Percentiles rank a stretch among this genome's conserved stretches.
Evolutionary conservation across 371 early-diverging fungal genomes (phyloP).

Genomic region (Mortierella sp.): DNA sequence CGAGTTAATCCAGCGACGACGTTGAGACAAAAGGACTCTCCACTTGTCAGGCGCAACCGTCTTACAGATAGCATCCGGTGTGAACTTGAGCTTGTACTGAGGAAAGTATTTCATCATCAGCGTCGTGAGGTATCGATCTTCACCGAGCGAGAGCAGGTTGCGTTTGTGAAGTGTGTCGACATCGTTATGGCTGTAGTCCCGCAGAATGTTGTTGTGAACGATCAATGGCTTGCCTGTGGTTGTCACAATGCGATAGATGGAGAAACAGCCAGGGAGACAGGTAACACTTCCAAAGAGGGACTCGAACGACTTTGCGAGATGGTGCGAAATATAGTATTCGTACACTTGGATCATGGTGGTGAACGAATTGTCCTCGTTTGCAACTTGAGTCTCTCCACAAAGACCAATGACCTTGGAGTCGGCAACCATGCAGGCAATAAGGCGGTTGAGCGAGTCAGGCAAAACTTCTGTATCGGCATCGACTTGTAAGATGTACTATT

Average conservation of each 20-base stretch:
- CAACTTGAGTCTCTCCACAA: slow-evolving; percentile 92
- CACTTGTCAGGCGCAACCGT: slow-evolving; percentile 98
- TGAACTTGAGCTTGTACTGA: slow-evolving; percentile 94
- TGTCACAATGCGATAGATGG: slow-evolving; percentile 92
- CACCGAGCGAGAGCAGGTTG: slow-evolving; percentile 86
- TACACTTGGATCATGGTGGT: slow-evolving; percentile 99
- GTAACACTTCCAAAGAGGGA: slow-evolving; percentile 98
- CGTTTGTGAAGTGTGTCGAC: slow-evolving; percentile 98
- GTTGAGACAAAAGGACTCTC: slow-evolving; percentile 93
- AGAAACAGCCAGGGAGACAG: slow-evolving; percentile 98
- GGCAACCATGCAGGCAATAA: slow-evolving; percentile 86
- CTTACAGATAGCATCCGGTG: slow-evolving; percentile 92
- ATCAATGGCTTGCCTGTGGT: slow-evolving; percentile 88
- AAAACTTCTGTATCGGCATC: slow-evolving; percentile 96
- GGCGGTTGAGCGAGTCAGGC: slow-evolving; percentile 86
- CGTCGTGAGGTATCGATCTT: slow-evolving; percentile 96
- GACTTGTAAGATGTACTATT: slow-evolving; percentile 87
- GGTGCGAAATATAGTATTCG: slow-evolving; percentile 99
- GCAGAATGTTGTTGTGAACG: slow-evolving; percentile 86
- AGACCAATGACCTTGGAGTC: slow-evolving; percentile 92
- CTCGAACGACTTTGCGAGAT: slow-evolving; percentile 98
- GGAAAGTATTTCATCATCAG: slow-evolving; percentile 99
- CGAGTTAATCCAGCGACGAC: slow-evolving; percentile 99
- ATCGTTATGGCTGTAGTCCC: slow-evolving; percentile 92
- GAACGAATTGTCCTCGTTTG: slow-evolving; percentile 91